Percentiles rank a stretch among this genome's conserved stretches.
These are phyloP conservation scores for Funneliformis caledonium DNA, from an alignment of 371 early-diverging fungal species.

Conservation along the genomic window DNA sequence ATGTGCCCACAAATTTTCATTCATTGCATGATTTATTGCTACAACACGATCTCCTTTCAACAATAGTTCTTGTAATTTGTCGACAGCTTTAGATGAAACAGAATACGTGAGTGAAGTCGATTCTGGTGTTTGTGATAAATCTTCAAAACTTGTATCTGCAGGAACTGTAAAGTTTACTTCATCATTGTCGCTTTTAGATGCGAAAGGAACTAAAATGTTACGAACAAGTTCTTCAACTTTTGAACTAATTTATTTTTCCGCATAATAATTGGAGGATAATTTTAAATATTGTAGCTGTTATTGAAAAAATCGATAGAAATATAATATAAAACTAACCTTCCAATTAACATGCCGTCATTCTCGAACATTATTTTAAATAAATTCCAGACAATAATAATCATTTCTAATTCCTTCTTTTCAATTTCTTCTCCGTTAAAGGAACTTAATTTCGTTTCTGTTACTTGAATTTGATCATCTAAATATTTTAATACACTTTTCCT, in stretches of 20 bases:
- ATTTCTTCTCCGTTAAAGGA: slow-evolving; percentile 44
- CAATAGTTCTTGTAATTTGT: slow-evolving; percentile 66
- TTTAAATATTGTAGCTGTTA: neutral
- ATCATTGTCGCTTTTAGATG: slow-evolving; percentile 41
- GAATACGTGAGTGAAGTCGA: slow-evolving; percentile 25
- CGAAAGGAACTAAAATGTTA: slow-evolving; percentile 51
- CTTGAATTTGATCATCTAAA: slow-evolving; percentile 56
- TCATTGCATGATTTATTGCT: slow-evolving; percentile 76
- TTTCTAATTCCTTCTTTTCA: slow-evolving; percentile 45
- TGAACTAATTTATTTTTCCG: slow-evolving; percentile 46
- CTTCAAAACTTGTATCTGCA: slow-evolving; percentile 45
- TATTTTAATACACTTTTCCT: slow-evolving; percentile 69
- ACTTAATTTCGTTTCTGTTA: slow-evolving; percentile 45
- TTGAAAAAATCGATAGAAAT: neutral
- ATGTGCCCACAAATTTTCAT: slow-evolving; percentile 83
- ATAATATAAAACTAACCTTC: slow-evolving; percentile 57
- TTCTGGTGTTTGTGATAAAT: neutral
- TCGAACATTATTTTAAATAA: slow-evolving; percentile 67
- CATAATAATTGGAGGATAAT: neutral
- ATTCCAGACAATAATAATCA: slow-evolving; percentile 61
- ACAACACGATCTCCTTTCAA: slow-evolving; percentile 75
- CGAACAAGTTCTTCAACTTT: slow-evolving; percentile 63
- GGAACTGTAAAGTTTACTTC: slow-evolving; percentile 46
- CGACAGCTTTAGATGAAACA: slow-evolving; percentile 49
- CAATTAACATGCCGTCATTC: slow-evolving; percentile 66